Evolutionary conservation across 306 rosid species (phyloP).

Genomic region (Vigna radiata): DNA sequence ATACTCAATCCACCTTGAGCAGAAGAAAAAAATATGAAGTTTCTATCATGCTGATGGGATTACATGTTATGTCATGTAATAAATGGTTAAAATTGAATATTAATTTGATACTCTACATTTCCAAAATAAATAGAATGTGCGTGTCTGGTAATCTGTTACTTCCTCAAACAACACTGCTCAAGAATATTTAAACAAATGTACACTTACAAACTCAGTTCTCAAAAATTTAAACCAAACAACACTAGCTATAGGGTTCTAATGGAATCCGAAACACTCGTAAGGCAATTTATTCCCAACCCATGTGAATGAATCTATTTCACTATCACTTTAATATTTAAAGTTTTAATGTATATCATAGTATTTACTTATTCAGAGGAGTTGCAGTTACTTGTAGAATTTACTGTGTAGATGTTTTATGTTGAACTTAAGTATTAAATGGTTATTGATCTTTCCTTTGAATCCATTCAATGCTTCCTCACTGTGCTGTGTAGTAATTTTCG

Average conservation of each 20-base stretch:
- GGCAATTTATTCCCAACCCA: constrained; percentile 20
- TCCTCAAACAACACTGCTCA: background rate
- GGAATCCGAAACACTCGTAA: constrained; percentile 28
- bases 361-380: constrained; percentile 18
- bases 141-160: background rate
- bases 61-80: constrained; percentile 1
- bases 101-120: background rate
- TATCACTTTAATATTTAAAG: constrained; percentile 4
- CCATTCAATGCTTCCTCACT: constrained; percentile 19
- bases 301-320: background rate
- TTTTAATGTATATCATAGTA: constrained; percentile 12
- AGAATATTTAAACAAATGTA: constrained; percentile 19
- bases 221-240: constrained; percentile 19
- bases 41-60: constrained; percentile 28
- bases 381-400: background rate
- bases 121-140: background rate
- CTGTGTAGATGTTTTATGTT: constrained; percentile 2
- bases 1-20: constrained; percentile 10
- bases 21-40: constrained; percentile 8
- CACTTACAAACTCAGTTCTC: constrained; percentile 9
- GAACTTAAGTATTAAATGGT: background rate
- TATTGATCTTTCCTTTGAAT: constrained; percentile 35
- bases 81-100: constrained; percentile 2
- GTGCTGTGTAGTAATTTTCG: constrained; percentile 33
- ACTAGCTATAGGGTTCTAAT: constrained; percentile 2